Base-by-base conservation (phyloP, 106 monocot species). In the Acanthochlamys bracteata region DNA sequence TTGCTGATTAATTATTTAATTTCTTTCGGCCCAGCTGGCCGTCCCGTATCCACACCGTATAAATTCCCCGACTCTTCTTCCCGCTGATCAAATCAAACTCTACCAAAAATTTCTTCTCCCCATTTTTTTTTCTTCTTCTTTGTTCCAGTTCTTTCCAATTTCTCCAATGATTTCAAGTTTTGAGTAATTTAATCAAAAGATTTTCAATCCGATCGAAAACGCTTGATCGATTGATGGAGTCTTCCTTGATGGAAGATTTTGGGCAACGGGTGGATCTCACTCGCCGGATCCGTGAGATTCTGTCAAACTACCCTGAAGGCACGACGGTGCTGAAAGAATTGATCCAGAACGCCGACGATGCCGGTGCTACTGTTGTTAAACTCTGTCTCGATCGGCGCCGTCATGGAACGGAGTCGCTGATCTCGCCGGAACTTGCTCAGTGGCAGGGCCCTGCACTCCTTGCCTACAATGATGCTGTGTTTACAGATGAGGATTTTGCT, bases 271-370 rank as follows among this genome's bases (percentile, higher is more conserved):
- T 96, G 55, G 96, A 96, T 64, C 80, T 96, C 47, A 96, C 96
- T 43, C 59, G 91, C 54, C 70, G 88, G 54, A 96, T 96, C 78
- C 87, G 96, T 7, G 96, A 96, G 71, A 82, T 96, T 24, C 76
- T 96, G 71, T 73, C 83, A 15, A 91, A 96, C 70, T 96, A 96
- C 52, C 96, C 91, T 1, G 96, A 96, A 72, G 96, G 96, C 11
- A 96, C 91, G 42, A 96, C 96, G 26, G 91, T 91, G 24, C 84
- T 96, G 41, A 87, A 88, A 80, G 96, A 96, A 72, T 78, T 96
- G 45, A 82, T 96, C 72, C 96, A 96, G 91, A 96, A 96, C 68
- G 96, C 96, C 64, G 96, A 96, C 66, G 96, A 96, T 63, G 96
- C 96, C 21, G 96, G 96, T 3, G 96, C 96, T 21, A 76, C 83